Percentiles rank a stretch among this genome's conserved stretches.
phyloP scores from a whole-genome alignment of 2,329 filamentous ascomycete genomes.

The Neurospora crassa region DNA sequence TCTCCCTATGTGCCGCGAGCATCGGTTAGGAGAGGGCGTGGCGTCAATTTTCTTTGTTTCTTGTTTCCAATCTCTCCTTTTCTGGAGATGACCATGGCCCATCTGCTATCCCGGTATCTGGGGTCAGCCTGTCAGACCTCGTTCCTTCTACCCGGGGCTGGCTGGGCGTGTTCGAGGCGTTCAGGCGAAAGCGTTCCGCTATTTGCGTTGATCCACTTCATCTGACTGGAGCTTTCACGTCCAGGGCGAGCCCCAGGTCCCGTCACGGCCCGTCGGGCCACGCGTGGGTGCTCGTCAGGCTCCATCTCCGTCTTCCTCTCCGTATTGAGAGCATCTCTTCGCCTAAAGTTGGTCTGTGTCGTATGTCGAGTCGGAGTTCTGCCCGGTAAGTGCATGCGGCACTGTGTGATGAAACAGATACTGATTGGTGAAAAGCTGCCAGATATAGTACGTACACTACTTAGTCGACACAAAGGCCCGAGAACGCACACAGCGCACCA shows the following conservation, averaged over 20 bases:
- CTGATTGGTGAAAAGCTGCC: background rate
- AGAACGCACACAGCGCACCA: background rate
- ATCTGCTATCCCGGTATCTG: background rate
- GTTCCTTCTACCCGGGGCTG: background rate
- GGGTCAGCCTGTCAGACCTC: background rate
- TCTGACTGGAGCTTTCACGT: background rate
- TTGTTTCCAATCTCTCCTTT: background rate
- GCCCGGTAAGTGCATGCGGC: background rate
- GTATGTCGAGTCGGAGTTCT: background rate
- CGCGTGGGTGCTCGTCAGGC: background rate
- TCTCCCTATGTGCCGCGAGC: background rate
- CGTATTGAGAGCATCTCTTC: background rate
- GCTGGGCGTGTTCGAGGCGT: background rate
- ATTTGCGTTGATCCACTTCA: background rate
- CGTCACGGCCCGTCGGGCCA: background rate
- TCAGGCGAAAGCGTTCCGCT: background rate
- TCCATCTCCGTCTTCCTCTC: background rate
- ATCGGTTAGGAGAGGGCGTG: background rate
- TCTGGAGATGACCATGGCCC: background rate
- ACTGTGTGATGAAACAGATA: background rate
- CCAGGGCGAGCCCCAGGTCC: background rate
- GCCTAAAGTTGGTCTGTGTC: background rate
- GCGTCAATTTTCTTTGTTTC: background rate
- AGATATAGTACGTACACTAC: background rate
- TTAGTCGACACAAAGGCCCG: background rate